Evolutionary conservation across 768 basidiomycete species (phyloP), one percentile per base, ranked within the genome.

Genomic region (Tephrocybe rancida): DNA sequence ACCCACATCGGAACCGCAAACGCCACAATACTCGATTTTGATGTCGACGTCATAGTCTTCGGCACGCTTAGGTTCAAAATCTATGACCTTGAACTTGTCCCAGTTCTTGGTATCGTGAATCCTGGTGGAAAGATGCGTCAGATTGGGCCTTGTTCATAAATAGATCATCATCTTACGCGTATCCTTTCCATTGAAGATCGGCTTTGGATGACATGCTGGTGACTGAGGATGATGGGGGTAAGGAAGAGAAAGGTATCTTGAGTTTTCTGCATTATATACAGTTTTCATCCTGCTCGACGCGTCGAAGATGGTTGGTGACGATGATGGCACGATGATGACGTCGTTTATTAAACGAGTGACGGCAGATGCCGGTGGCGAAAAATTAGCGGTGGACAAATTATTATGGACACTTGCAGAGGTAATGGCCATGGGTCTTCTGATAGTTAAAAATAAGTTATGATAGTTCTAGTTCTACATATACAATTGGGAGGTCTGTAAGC

Each of bases 31-130:
- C 19, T 77, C 75, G 52, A 81, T 79, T 47, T 75, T 72, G 52
- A 82, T 75, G 48, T 86, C 83, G 47, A 86, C 70, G 59, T 87
- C 85, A 56, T 77, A 72, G 22, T 82, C 76, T 3, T 72, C 73
- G 54, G 73, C 73, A 6, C 64, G 64, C 68, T 86, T 86, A 14
- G 84, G 83, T 59, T 79, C 61, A 67, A 80, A 81, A 14, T 74
- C 69, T 37, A 73, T 73, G 22, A 81, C 60, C 44, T 78, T 58
- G 48, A 79, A 76, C 30, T 77, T 62, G 24, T 68, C 65, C 73
- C 74, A 79, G 10, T 73, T 56, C 32, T 63, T 59, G 14, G 68
- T 70, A 41, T 73, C 70, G 46, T 70, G 63, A 21, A 73, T 52
- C 37, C 72, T 73, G 48, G n/a, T 13, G 13, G 37, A 30, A 44